Base-by-base conservation (phyloP, 441 rosid genomes). In the Omphalea diandra region DNA sequence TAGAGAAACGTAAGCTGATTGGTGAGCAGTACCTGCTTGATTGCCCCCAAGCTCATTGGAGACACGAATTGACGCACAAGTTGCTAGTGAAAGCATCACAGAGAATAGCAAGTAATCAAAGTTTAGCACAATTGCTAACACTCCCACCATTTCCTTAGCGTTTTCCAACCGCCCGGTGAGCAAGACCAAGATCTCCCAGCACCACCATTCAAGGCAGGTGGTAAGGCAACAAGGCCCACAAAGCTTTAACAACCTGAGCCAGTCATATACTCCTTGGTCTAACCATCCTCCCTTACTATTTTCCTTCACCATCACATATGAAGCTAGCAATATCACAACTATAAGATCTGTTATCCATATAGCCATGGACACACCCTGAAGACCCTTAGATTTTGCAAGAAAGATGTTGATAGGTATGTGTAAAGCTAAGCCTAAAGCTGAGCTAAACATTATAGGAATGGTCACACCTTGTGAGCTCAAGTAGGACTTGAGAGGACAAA, bases 181-280 rank as follows among this genome's bases (percentile, higher is more conserved):
- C 80, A 91, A 73, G 71, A 94, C 82, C 69, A 94, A 72, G 75
- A 87, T 84, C 87, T 94, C 98, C 72, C 81, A 88, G 84, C 96
- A 89, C 97, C 98, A 94, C 97, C 97, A 90, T 72, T 91, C 97
- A 5, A 94, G 97, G 84, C 97, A 91, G 44, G 90, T 86, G 22
- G 94, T 91, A 67, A 94, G 89, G 88, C 97, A 94, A 76, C 87
- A 91, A 0, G 97, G 89, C 32, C 91, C 98, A 20, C 83, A 78
- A 22, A 94, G 95, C 84, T 83, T 90, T 63, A 88, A 69, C 59
- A 94, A 60, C 32, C 73, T 80, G 44, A 83, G 72, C 97, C 92
- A 91, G 66, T 90, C 97, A 7, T 65, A 63, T n/a, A 72, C 32
- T 40, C 82, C 41, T 57, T 83, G 90, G 46, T 87, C 89, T 46